phyloP scores from a whole-genome alignment of 768 basidiomycete genomes.

The Leccinum aurantiacum region DNA sequence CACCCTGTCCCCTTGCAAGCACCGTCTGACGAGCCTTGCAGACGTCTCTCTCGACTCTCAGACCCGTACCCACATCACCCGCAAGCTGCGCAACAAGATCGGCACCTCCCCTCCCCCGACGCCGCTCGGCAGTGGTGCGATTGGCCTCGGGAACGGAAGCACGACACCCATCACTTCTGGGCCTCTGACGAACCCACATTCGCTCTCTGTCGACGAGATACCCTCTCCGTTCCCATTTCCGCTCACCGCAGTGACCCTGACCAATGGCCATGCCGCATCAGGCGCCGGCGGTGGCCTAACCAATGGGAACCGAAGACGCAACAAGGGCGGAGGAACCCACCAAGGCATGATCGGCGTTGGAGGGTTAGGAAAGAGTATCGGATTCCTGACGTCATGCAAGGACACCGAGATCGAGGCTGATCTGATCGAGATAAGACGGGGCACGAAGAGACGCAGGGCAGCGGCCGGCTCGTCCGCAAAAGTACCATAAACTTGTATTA shows the following conservation, averaged over 20 bases:
- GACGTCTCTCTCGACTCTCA: conserved; percentile 76
- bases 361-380: conserved; percentile 72
- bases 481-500: conserved; percentile 27
- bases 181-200: conserved; percentile 66
- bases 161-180: conserved; percentile 58
- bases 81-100: conserved; percentile 66
- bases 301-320: conserved; percentile 41
- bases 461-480: conserved; percentile 33
- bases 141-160: conserved; percentile 37
- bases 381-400: conserved; percentile 54
- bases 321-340: conserved; percentile 55
- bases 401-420: conserved; percentile 75
- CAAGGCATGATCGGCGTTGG: conserved; percentile 56
- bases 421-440: conserved; percentile 74
- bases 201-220: conserved; percentile 81
- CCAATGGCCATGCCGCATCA: conserved; percentile 33
- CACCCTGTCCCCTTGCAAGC: neutral
- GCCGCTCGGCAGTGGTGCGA: conserved; percentile 46
- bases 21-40: conserved; percentile 28
- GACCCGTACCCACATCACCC: conserved; percentile 57
- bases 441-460: conserved; percentile 54
- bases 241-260: conserved; percentile 55
- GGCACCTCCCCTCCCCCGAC: conserved; percentile 79
- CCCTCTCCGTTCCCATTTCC: conserved; percentile 83
- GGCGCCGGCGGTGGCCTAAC: conserved; percentile 41